A percentile compares a stretch with the other conserved stretches of the same genome.
Evolutionary conservation across 2,329 filamentous ascomycete species (phyloP).

Genomic region (Alternaria triticina): DNA sequence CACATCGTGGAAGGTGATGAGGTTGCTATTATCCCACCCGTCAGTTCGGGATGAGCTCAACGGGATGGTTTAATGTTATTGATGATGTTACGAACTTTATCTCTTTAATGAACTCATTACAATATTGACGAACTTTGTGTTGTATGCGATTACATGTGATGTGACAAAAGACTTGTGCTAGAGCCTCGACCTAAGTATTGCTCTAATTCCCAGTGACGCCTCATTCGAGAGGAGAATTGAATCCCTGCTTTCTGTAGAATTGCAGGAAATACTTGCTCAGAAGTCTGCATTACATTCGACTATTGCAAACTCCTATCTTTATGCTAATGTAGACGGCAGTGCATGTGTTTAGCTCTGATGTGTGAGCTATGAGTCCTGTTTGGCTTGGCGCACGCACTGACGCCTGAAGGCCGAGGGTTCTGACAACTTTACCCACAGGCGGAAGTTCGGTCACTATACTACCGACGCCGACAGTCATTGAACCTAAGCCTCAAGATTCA

Average conservation of each 20-base stretch:
- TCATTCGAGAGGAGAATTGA: neutral
- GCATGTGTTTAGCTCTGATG: neutral
- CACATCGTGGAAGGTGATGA: slow-evolving; percentile 77
- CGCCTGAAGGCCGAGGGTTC: neutral
- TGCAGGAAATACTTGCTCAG: neutral
- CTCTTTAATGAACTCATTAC: neutral
- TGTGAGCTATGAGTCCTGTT: neutral
- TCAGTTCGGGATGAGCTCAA: slow-evolving; percentile 70
- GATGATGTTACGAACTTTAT: neutral
- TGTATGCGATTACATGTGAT: neutral
- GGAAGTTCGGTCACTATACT: slow-evolving; percentile 17
- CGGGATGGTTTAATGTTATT: neutral
- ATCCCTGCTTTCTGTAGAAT: neutral
- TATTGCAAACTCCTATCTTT: neutral
- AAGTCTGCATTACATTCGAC: neutral
- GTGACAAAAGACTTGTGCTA: neutral
- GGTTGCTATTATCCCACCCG: slow-evolving; percentile 85
- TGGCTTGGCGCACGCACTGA: neutral
- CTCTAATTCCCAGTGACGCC: neutral
- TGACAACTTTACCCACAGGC: slow-evolving; percentile 4
- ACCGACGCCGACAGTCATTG: slow-evolving; percentile 28
- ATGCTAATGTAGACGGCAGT: neutral
- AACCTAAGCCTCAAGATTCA: slow-evolving; percentile 1
- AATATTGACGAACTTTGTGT: neutral
- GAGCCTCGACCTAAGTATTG: neutral